A percentile compares a stretch with the other conserved stretches of the same genome.
phyloP scores from a whole-genome alignment of 2,329 filamentous ascomycete species.

The Fusarium sp. region DNA sequence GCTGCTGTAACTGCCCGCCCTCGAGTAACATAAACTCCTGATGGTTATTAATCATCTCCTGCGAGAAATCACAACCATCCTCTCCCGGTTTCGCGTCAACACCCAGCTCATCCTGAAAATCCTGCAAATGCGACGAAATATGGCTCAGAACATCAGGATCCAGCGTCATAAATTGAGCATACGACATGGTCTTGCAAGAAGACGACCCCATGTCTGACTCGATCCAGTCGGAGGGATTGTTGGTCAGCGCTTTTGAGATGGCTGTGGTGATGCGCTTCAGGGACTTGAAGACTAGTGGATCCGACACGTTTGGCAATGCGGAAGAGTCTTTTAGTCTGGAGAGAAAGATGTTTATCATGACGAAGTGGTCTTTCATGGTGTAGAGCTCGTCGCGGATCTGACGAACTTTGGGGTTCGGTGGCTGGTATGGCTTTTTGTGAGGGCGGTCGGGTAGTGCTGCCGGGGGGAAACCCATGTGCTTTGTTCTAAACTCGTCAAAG shows the following conservation, averaged over 20 bases:
- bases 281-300: not conserved
- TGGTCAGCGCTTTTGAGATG: constrained; percentile 34
- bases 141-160: constrained; percentile 32
- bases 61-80: not conserved
- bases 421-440: not conserved
- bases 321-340: not conserved
- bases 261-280: constrained; percentile 6
- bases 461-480: constrained; percentile 22
- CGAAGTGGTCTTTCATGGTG: constrained; percentile 31
- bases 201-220: constrained; percentile 11
- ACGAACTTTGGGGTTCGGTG: constrained; percentile 15
- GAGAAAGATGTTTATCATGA: constrained; percentile 6
- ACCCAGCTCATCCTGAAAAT: constrained; percentile 22
- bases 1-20: constrained; percentile 14
- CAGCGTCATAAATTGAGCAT: constrained; percentile 23
- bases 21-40: constrained; percentile 20
- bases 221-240: constrained; percentile 40
- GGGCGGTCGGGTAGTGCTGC: not conserved
- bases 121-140: constrained; percentile 13
- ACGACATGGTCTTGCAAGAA: constrained; percentile 3
- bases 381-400: constrained; percentile 33
- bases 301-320: not conserved
- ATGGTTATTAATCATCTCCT: constrained; percentile 25
- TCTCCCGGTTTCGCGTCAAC: not conserved
- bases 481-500: constrained; percentile 28